These are phyloP conservation scores for Candida fluviatilis DNA, from an alignment of 805 yeast species.

Conservation along the genomic window DNA sequence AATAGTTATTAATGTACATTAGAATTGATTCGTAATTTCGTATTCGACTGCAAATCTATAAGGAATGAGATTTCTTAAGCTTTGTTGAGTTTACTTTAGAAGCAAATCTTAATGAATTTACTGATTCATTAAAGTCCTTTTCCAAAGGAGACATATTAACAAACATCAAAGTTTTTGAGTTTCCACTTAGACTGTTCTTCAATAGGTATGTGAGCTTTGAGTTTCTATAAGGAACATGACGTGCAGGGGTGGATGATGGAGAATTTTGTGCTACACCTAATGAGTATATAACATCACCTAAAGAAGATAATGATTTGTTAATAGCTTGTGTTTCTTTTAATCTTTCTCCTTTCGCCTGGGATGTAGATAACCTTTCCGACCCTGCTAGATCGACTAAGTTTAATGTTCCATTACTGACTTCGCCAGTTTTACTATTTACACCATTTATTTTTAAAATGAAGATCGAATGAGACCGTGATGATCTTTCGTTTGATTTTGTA, in stretches of 20 bases:
- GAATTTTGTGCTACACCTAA: conserved; percentile 39
- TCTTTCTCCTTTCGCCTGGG: conserved; percentile 77
- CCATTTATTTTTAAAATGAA: conserved; percentile 65
- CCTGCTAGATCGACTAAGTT: conserved; percentile 93
- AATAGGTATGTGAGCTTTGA: conserved; percentile 77
- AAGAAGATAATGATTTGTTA: conserved; percentile 79
- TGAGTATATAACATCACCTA: conserved; percentile 86
- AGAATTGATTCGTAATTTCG: not conserved
- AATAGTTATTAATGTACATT: conserved; percentile 7
- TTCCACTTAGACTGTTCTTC: conserved; percentile 79
- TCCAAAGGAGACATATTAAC: conserved; percentile 75
- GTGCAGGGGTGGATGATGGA: conserved; percentile 18
- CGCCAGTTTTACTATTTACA: conserved; percentile 44
- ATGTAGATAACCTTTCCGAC: conserved; percentile 74
- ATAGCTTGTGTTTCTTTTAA: conserved; percentile 85
- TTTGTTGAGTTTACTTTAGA: conserved; percentile 67
- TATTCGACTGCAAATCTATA: not conserved
- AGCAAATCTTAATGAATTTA: conserved; percentile 87
- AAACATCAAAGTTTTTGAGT: conserved; percentile 89
- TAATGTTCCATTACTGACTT: conserved; percentile 51
- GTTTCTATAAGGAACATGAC: conserved; percentile 64
- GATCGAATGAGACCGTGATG: conserved; percentile 89
- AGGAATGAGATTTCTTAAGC: conserved; percentile 5
- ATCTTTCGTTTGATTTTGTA: conserved; percentile 74
- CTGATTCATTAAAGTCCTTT: conserved; percentile 65